phyloP scores from a whole-genome alignment of 306 rosid species.

The Fragaria ananassa region DNA sequence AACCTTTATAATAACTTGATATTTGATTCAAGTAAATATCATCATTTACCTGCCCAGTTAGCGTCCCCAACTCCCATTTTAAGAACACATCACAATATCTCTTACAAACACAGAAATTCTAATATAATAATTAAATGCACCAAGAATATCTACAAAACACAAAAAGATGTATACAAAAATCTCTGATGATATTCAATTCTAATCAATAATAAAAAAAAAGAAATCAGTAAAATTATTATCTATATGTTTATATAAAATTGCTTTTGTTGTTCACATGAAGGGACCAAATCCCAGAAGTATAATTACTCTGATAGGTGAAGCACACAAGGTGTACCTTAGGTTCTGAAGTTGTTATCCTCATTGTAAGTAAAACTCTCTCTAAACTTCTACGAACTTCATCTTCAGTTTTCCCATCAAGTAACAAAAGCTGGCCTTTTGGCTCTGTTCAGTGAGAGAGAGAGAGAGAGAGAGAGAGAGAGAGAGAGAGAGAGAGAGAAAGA shows the following conservation, averaged over 20 bases:
- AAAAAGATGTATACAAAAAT: neutral
- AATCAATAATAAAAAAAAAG: neutral
- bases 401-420: constrained; percentile 88
- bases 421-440: constrained; percentile 95
- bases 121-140: neutral
- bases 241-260: neutral
- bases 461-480: neutral
- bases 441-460: constrained; percentile 37
- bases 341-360: constrained; percentile 83
- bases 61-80: neutral
- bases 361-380: constrained; percentile 91
- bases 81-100: neutral
- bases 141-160: neutral
- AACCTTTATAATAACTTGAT: neutral
- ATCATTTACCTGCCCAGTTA: neutral
- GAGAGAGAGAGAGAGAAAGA: neutral
- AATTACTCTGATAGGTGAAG: constrained; percentile 18
- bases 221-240: neutral
- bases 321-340: constrained; percentile 66
- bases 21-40: neutral
- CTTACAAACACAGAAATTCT: neutral
- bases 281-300: constrained; percentile 1
- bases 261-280: neutral
- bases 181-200: neutral
- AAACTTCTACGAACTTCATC: constrained; percentile 84